A percentile compares a stretch with the other conserved stretches of the same genome.
These are phyloP conservation scores for Stereocaulon alpinum DNA, from an alignment of 495 filamentous ascomycete genomes.

Conservation along the genomic window DNA sequence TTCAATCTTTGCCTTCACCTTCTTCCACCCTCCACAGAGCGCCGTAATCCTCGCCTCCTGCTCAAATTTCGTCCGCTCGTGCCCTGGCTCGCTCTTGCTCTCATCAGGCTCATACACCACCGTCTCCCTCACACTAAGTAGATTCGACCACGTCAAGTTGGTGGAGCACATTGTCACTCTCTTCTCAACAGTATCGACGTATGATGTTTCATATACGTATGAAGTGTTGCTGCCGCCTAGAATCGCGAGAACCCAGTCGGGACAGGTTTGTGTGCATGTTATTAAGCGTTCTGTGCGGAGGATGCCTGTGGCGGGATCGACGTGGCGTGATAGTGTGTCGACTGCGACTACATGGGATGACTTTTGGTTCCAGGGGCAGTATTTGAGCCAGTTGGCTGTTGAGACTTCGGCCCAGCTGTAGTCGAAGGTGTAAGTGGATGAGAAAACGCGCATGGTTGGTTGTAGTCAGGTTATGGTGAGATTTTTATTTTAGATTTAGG, in stretches of 20 bases:
- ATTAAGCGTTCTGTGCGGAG: slow-evolving; percentile 94
- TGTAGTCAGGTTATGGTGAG: slow-evolving; percentile 36
- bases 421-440: slow-evolving; percentile 75
- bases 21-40: slow-evolving; percentile 90
- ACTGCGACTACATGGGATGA: slow-evolving; percentile 88
- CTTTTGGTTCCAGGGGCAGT: slow-evolving; percentile 96
- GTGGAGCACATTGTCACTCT: slow-evolving; percentile 89
- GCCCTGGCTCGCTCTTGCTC: slow-evolving; percentile 34
- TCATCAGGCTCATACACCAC: slow-evolving; percentile 63
- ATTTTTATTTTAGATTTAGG: no score
- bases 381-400: slow-evolving; percentile 98
- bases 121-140: slow-evolving; percentile 81
- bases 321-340: slow-evolving; percentile 73
- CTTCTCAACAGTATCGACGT: slow-evolving; percentile 71
- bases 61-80: slow-evolving; percentile 62
- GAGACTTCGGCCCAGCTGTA: slow-evolving; percentile 98
- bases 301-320: slow-evolving; percentile 76
- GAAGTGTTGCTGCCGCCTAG: slow-evolving; percentile 64
- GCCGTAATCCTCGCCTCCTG: slow-evolving; percentile 91
- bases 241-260: slow-evolving; percentile 72
- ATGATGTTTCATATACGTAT: slow-evolving; percentile 88
- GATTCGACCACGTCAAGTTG: slow-evolving; percentile 82
- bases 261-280: slow-evolving; percentile 81
- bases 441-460: slow-evolving; percentile 80
- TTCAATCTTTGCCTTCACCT: slow-evolving; percentile 87